These are phyloP conservation scores for Hymenoscyphus infarciens DNA, from an alignment of 2,329 filamentous ascomycete genomes.

Conservation along the genomic window DNA sequence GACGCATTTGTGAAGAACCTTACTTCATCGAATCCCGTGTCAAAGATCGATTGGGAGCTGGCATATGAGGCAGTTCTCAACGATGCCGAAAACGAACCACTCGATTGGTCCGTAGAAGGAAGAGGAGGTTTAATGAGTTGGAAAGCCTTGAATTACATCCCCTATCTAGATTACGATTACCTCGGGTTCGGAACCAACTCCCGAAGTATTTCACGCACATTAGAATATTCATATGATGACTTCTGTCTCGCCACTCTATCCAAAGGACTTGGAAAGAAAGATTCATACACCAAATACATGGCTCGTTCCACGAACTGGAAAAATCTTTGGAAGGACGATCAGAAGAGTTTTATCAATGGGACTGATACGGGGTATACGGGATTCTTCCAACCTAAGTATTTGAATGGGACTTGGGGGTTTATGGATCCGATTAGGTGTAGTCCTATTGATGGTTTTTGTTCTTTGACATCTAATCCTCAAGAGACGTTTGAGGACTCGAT, in stretches of 20 bases:
- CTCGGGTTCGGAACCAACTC: constrained; percentile 66
- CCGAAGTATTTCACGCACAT: constrained; percentile 65
- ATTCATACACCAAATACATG: constrained; percentile 40
- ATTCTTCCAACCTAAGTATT: constrained; percentile 65
- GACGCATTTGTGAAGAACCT: constrained; percentile 69
- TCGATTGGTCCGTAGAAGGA: constrained; percentile 67
- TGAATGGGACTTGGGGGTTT: constrained; percentile 64
- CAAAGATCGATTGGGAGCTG: constrained; percentile 61
- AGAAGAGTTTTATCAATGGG: constrained; percentile 48
- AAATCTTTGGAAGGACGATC: constrained; percentile 56
- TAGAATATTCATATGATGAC: constrained; percentile 76
- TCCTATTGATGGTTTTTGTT: constrained; percentile 19
- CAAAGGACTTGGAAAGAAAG: constrained; percentile 48
- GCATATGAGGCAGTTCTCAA: constrained; percentile 69
- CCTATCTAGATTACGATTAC: constrained; percentile 62
- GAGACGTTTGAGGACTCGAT: constrained; percentile 71
- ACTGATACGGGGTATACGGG: constrained; percentile 61
- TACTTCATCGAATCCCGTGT: constrained; percentile 16
- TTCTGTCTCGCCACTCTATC: constrained; percentile 64
- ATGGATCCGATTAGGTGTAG: constrained; percentile 56
- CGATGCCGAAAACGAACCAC: constrained; percentile 50
- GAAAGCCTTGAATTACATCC: constrained; percentile 70
- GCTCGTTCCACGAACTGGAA: constrained; percentile 48
- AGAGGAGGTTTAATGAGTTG: constrained; percentile 68
- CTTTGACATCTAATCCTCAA: constrained; percentile 23